Base-by-base conservation (phyloP, 2,329 filamentous ascomycete species). In the Pseudofabraea citricarpa region DNA sequence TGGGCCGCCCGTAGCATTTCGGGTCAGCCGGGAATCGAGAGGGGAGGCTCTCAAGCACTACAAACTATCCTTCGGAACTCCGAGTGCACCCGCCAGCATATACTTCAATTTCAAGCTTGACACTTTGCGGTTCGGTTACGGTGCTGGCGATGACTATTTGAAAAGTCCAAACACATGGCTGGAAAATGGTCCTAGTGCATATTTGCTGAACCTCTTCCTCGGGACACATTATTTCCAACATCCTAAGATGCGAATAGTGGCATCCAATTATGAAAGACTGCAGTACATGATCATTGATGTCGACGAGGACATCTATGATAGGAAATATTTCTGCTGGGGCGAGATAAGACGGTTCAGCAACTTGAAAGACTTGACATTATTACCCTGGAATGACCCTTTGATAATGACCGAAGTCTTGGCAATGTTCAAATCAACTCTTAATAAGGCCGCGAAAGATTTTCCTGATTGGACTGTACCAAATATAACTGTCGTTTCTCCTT, bases 61-160 rank as follows among this genome's bases (percentile, higher is more conserved):
- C 32, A 45, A 43, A 22, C 32, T 39, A 16, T 41, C 46, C n/a
- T 52, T 49, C 40, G 45, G 48, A 9, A 43, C 43, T 7, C 29
- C 35, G 19, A 39, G 38, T 24, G 27, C 45, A n/a, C 18, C 35
- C 4, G 15, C 41, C 20, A 49, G 36, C 16, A 47, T 53, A n/a
- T 55, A 56, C 26, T 44, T 57, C 45, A 38, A 55, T 39, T 51
- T 55, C 43, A 13, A 36, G 2, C 40, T 21, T 3, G 53, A 57
- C 24, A 48, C 23, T 4, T n/a, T 56, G 2, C 41, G 44, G 4
- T 49, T 57, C 12, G 47, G 42, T 4, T 18, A 38, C 27, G 45
- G 43, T 21, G 19, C n/a, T 22, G 35, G 35, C 21, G 35, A 37
- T 12, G 35, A 2, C 19, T 37, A 22, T 10, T 21, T 22, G 19